Percentiles rank a stretch among this genome's conserved stretches.
Evolutionary conservation across 163 green algal species (phyloP).

Genomic region (Chloromonas sp.): DNA sequence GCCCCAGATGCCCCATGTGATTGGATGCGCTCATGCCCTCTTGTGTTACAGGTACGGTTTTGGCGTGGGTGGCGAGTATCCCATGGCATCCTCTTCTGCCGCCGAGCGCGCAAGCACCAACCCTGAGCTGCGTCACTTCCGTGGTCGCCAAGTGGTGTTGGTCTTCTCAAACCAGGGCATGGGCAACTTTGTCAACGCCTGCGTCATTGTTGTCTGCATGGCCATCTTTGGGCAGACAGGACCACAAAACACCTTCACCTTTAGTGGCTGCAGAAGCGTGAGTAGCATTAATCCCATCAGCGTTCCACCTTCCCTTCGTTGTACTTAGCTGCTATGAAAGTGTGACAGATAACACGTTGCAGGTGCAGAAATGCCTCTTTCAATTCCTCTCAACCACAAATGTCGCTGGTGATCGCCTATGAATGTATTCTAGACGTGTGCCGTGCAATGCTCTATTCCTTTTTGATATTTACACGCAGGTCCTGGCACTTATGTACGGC

Average conservation of each 20-base stretch:
- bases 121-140: slow-evolving; percentile 35
- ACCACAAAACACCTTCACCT: background rate
- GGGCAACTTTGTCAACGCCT: slow-evolving; percentile 60
- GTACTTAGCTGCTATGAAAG: too few species aligned
- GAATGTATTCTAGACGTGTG: too few species aligned
- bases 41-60: slow-evolving; percentile 51
- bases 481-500: slow-evolving; percentile 17
- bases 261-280: too few species aligned
- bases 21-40: background rate
- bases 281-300: too few species aligned
- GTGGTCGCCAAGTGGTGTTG: slow-evolving; percentile 58
- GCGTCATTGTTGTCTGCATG: slow-evolving; percentile 2
- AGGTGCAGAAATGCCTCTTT: too few species aligned
- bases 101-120: slow-evolving; percentile 51
- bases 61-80: slow-evolving; percentile 71
- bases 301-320: too few species aligned
- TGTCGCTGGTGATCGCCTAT: too few species aligned
- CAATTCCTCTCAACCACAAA: too few species aligned
- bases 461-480: background rate
- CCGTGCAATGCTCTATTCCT: too few species aligned
- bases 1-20: background rate
- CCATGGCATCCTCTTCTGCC: slow-evolving; percentile 59
- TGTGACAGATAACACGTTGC: background rate
- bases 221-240: slow-evolving; percentile 4
- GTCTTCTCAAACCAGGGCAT: slow-evolving; percentile 58